Percentiles rank a stretch among this genome's conserved stretches.
Evolutionary conservation across 2,329 filamentous ascomycete species (phyloP).

Genomic region (Alternaria gansuensis): DNA sequence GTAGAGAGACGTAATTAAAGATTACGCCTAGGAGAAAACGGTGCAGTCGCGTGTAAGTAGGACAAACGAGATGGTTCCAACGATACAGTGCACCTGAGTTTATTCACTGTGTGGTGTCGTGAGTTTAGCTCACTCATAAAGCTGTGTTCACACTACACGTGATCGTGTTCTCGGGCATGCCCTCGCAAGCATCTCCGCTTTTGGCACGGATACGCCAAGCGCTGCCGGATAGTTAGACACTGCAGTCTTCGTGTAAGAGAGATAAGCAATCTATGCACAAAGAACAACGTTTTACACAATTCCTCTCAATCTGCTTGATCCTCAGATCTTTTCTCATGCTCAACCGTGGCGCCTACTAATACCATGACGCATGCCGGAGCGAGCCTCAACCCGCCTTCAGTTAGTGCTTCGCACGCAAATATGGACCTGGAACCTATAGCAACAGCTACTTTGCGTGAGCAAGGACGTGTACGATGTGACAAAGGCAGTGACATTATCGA

Average conservation of each 20-base stretch:
- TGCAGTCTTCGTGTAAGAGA: no score
- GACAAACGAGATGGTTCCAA: background rate
- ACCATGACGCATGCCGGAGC: slow-evolving; percentile 17
- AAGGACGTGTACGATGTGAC: slow-evolving; percentile 9
- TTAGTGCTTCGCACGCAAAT: background rate
- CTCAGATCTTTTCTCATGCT: background rate
- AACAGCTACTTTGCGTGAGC: background rate
- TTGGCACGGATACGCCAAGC: background rate
- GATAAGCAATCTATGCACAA: background rate
- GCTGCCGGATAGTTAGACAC: background rate
- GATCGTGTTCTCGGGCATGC: background rate
- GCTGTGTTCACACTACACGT: background rate
- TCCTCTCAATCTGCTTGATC: background rate
- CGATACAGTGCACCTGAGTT: background rate
- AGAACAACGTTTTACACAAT: background rate
- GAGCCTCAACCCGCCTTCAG: background rate
- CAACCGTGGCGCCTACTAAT: slow-evolving; percentile 23
- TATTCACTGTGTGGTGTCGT: background rate
- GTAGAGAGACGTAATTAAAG: background rate
- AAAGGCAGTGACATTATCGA: slow-evolving; percentile 26
- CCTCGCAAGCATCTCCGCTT: slow-evolving; percentile 1
- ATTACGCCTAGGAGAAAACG: background rate
- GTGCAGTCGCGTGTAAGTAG: background rate
- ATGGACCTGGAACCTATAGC: background rate
- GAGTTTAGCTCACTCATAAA: background rate